Conservation (phyloP, 164 flowering plant genomes). For the Buxus sempervirens region DNA sequence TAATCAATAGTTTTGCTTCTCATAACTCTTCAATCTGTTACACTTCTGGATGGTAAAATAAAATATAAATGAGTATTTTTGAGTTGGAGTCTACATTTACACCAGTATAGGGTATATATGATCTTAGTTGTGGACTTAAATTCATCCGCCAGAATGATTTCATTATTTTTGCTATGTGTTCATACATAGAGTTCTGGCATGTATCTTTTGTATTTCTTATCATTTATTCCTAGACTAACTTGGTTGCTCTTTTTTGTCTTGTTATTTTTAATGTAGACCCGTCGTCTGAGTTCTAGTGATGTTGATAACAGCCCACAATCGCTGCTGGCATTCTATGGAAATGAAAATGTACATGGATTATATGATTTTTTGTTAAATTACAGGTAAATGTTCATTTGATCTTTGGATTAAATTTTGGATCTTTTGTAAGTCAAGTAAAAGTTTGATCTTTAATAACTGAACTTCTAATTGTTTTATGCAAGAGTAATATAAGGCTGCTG, state of each 20-base stretch:
- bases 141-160: no score
- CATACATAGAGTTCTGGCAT: neutral
- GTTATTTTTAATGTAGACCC: slow-evolving; percentile 53
- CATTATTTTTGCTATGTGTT: no score
- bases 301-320: slow-evolving; percentile 82
- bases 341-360: slow-evolving; percentile 64
- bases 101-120: no score
- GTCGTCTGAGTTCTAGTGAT: slow-evolving; percentile 44
- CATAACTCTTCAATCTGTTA: no score
- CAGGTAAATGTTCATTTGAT: slow-evolving; percentile 43
- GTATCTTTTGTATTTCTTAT: neutral
- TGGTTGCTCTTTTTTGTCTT: neutral
- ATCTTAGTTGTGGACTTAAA: no score
- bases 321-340: slow-evolving; percentile 63
- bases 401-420: neutral
- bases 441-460: no score
- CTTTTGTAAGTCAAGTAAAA: neutral
- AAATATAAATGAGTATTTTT: no score
- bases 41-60: no score
- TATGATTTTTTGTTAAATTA: slow-evolving; percentile 87
- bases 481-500: no score
- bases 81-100: no score
- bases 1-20: no score
- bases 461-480: no score
- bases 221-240: neutral